These are phyloP conservation scores for Fraxinus cuspidata DNA, from an alignment of 257 asterid genomes.

Conservation along the genomic window DNA sequence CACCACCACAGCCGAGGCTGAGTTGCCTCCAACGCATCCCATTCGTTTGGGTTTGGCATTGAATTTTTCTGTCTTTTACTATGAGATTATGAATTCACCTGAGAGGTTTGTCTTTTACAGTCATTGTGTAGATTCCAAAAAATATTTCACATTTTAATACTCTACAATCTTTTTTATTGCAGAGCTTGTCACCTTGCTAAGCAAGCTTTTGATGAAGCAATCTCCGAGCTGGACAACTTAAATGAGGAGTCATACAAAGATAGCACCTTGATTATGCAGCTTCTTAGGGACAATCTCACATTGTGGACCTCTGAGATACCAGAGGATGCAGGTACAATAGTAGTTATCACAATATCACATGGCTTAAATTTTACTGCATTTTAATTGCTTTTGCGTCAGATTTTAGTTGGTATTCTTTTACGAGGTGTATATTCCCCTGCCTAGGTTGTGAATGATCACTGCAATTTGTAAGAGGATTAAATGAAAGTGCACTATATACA, in stretches of 20 bases:
- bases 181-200: constrained; percentile 96
- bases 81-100: constrained; percentile 81
- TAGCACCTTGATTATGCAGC: constrained; percentile 89
- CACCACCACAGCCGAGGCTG: constrained; percentile 74
- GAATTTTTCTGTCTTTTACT: constrained; percentile 88
- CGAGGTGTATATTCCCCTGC: background rate
- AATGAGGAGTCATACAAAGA: constrained; percentile 90
- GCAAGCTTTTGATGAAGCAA: constrained; percentile 96
- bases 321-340: constrained; percentile 68
- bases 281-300: constrained; percentile 90
- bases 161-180: constrained; percentile 20
- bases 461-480: background rate
- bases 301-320: constrained; percentile 89
- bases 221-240: constrained; percentile 79
- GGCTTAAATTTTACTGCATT: background rate
- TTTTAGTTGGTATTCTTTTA: background rate
- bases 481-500: background rate
- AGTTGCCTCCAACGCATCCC: constrained; percentile 85
- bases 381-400: background rate
- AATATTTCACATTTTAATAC: constrained; percentile 5
- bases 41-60: constrained; percentile 91
- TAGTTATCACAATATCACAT: constrained; percentile 1
- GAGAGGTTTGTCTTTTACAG: constrained; percentile 61
- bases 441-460: background rate
- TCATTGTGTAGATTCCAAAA: constrained; percentile 12